Percentiles rank a stretch among this genome's conserved stretches.
phyloP scores from a whole-genome alignment of 768 basidiomycete genomes.

The Lentinula boryana region DNA sequence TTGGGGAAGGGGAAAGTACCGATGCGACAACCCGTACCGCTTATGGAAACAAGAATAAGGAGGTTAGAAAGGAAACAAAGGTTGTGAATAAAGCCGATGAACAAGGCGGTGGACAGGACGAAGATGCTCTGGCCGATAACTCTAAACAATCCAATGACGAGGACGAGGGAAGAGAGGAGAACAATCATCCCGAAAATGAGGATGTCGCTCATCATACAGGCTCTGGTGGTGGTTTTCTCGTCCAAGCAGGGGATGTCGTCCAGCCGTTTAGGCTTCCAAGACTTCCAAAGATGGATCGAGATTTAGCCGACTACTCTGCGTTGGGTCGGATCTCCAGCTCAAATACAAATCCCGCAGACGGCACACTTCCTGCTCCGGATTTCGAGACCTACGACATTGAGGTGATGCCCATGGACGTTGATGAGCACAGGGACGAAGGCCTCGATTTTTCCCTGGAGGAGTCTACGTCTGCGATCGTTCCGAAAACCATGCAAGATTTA shows the following conservation, averaged over 20 bases:
- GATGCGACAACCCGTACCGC: background rate
- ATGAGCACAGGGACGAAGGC: slow-evolving; percentile 21
- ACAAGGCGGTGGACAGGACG: background rate
- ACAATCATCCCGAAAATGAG: slow-evolving; percentile 8
- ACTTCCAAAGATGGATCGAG: slow-evolving; percentile 32
- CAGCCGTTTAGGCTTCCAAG: slow-evolving; percentile 68
- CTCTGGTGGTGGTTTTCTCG: slow-evolving; percentile 56
- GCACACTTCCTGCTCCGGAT: slow-evolving; percentile 15
- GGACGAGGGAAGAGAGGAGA: slow-evolving; percentile 14
- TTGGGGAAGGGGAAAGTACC: slow-evolving; percentile 12
- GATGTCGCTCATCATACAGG: background rate
- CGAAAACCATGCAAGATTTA: slow-evolving; percentile 63
- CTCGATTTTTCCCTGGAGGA: background rate
- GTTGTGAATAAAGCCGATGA: no score
- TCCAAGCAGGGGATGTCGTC: slow-evolving; percentile 67
- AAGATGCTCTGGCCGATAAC: background rate
- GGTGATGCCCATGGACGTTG: slow-evolving; percentile 25
- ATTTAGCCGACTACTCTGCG: slow-evolving; percentile 9
- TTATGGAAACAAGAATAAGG: slow-evolving; percentile 1
- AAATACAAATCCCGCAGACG: slow-evolving; percentile 6
- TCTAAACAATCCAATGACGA: slow-evolving; percentile 14
- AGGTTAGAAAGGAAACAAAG: background rate
- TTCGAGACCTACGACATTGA: slow-evolving; percentile 29
- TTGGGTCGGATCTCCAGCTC: slow-evolving; percentile 3
- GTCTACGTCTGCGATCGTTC: slow-evolving; percentile 10